phyloP scores from a whole-genome alignment of 306 rosid genomes.

The Lagenaria siceraria region DNA sequence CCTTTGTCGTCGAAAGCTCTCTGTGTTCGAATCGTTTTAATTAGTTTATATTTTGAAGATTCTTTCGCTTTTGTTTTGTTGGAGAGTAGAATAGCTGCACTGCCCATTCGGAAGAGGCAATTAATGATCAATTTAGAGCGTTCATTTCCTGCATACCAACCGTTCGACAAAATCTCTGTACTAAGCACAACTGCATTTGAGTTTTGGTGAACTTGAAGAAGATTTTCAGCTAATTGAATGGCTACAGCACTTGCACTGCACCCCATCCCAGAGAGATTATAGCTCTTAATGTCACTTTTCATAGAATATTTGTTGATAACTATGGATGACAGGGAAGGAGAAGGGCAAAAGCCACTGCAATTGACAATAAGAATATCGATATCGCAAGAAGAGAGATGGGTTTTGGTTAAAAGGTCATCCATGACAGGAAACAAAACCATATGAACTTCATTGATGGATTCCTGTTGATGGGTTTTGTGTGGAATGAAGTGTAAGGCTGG shows the following conservation, averaged over 20 bases:
- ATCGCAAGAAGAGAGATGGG: constrained; percentile 33
- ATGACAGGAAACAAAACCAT: constrained; percentile 58
- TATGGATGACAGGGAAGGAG: constrained; percentile 61
- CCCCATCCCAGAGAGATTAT: constrained; percentile 85
- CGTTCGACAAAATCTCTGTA: constrained; percentile 59
- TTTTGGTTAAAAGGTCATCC: constrained; percentile 57
- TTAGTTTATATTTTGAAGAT: constrained; percentile 36
- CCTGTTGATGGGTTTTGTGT: constrained; percentile 34
- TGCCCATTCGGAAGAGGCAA: constrained; percentile 75
- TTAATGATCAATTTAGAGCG: constrained; percentile 44
- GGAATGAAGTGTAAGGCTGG: constrained; percentile 69
- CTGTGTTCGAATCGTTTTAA: constrained; percentile 38
- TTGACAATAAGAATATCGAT: constrained; percentile 58
- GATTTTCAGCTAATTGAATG: constrained; percentile 43
- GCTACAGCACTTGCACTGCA: constrained; percentile 69
- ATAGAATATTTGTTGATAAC: constrained; percentile 54
- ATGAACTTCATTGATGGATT: constrained; percentile 59
- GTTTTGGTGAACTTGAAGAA: constrained; percentile 36
- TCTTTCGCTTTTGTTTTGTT: constrained; percentile 34
- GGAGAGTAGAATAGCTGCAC: constrained; percentile 67
- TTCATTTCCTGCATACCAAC: constrained; percentile 73
- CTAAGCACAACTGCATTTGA: constrained; percentile 55
- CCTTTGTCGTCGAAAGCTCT: constrained; percentile 59
- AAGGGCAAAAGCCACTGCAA: constrained; percentile 65
- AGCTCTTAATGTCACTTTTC: constrained; percentile 56